Base-by-base conservation (phyloP, 108 stramenopile genomes). In the Aurantiochytrium sp. region DNA sequence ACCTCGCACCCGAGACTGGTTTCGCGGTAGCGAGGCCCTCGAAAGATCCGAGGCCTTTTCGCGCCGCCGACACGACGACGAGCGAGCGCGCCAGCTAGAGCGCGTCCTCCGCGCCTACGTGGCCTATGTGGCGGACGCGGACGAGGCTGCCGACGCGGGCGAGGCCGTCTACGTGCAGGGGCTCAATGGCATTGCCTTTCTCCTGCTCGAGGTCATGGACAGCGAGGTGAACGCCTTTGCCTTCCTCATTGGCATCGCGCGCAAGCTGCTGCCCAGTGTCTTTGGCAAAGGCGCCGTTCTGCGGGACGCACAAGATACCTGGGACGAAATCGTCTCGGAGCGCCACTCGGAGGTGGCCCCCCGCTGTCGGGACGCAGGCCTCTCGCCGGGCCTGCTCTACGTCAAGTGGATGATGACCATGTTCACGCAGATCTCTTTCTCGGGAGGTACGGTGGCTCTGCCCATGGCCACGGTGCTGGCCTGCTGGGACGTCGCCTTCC, bases 391-490 rank as follows among this genome's bases (percentile, higher is more conserved):
- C 45, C 45, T 48, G 45, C 45, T 48, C n/a, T 81, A 24, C 3
- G 39, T 81, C 45, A 81, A 81, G 42, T 48, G 73, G 45, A n/a
- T 81, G 30, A 48, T 41, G 73, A 81, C 42, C 10, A 81, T 81
- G 39, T 81, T 41, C 1, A 81, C 73, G 6, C 73, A 81, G 24
- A 19, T 65, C 0, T 65, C 59, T 10, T 65, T 65, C 19, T 65
- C 59, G 19, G 59, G 59, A 30, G 24, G 24, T 65, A 30, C 34
- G 12, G 34, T 65, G 1, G 59, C 3, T 1, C 34, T 65, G 59
- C 59, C 59, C 1, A 10, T 65, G 22, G 32, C 15, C 10, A 34
- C 34, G 1, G 32, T 65, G 4, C 59, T 65, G 1, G 27, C 59
- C 27, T 65, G 59, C 19, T 65, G 59, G 59, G 59, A 65, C 19